Conservation (phyloP, 1,139 yeast genomes). For the Scheffersomyces parashehatae region DNA sequence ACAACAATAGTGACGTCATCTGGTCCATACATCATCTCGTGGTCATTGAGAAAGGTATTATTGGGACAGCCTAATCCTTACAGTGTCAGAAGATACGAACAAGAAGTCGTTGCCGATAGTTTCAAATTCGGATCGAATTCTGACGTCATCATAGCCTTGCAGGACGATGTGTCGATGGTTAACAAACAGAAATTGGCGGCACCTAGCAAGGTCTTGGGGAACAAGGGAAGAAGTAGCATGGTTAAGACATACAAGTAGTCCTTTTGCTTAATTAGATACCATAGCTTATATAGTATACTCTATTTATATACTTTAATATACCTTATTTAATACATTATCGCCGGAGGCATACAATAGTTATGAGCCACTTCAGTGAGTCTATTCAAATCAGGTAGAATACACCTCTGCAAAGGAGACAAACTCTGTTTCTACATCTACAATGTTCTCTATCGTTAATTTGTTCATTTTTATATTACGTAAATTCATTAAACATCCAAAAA, state of each 20-base stretch:
- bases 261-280: background rate
- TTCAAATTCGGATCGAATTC: slow-evolving; percentile 74
- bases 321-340: too few relatives aligned
- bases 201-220: slow-evolving; percentile 1
- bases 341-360: too few relatives aligned
- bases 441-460: too few relatives aligned
- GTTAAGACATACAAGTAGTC: background rate
- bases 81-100: slow-evolving; percentile 61
- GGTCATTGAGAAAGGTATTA: slow-evolving; percentile 66
- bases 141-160: slow-evolving; percentile 68
- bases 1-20: slow-evolving; percentile 72
- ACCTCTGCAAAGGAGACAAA: too few relatives aligned
- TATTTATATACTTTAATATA: too few relatives aligned
- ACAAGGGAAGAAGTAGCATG: background rate
- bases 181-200: slow-evolving; percentile 50
- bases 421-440: too few relatives aligned
- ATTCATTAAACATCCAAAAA: too few relatives aligned
- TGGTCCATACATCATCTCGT: slow-evolving; percentile 79
- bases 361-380: too few relatives aligned
- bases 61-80: slow-evolving; percentile 57
- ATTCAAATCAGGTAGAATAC: too few relatives aligned
- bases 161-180: slow-evolving; percentile 70
- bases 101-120: slow-evolving; percentile 71
- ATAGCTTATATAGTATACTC: background rate
- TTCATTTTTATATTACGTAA: too few relatives aligned